phyloP scores from a whole-genome alignment of 257 asterid species.

The Galeopsis tetrahit region DNA sequence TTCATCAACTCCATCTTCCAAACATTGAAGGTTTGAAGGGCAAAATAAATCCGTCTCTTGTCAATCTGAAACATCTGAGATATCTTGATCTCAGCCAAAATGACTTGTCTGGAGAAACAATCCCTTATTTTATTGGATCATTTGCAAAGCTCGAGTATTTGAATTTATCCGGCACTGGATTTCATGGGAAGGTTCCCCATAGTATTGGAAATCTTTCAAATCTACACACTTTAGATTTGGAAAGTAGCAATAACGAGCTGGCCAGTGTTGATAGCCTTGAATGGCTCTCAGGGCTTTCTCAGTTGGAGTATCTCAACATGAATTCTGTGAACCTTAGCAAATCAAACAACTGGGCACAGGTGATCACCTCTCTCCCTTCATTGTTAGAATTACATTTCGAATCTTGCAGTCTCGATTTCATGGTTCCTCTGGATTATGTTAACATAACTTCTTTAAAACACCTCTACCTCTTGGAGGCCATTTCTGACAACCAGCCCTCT shows the following conservation, averaged over 20 bases:
- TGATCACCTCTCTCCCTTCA: slow-evolving; percentile 23
- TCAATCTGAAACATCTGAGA: neutral
- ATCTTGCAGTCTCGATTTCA: slow-evolving; percentile 17
- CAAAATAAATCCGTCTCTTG: neutral
- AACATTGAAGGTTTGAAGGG: neutral
- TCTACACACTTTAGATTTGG: slow-evolving; percentile 23
- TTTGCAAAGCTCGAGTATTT: neutral
- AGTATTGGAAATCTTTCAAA: slow-evolving; percentile 27
- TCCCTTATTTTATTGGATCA: neutral
- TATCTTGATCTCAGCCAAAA: neutral
- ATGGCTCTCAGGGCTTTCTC: slow-evolving; percentile 9
- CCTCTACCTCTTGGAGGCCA: too few relatives aligned
- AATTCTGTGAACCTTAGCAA: neutral
- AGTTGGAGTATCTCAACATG: slow-evolving; percentile 16
- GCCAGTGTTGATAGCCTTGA: neutral
- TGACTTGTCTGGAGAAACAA: neutral
- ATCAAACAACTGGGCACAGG: slow-evolving; percentile 1
- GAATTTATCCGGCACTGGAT: neutral
- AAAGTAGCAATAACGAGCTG: neutral
- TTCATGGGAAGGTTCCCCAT: neutral
- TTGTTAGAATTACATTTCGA: neutral
- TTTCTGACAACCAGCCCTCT: slow-evolving; percentile 10
- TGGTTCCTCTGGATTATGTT: neutral
- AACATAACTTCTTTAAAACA: slow-evolving; percentile 28
- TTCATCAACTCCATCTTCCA: slow-evolving; percentile 11